phyloP scores from a whole-genome alignment of 2,329 filamentous ascomycete species.

The Bipolaris zeicola region DNA sequence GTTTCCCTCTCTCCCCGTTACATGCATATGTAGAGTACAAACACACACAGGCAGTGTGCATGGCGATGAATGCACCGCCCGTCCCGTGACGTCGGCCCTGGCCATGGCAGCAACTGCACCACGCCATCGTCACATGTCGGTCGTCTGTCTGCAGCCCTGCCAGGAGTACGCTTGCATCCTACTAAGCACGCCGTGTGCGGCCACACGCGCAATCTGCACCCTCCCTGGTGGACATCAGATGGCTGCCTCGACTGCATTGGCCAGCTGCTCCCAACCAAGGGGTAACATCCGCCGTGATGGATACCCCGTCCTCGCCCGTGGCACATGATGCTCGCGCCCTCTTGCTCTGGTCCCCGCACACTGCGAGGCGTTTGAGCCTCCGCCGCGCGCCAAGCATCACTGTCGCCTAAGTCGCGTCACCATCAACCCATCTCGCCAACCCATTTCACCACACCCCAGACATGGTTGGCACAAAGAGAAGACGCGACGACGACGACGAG shows the following conservation, averaged over 20 bases:
- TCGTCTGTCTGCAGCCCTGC: background rate
- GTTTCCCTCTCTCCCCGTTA: background rate
- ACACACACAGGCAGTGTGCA: no score
- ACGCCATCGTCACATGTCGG: background rate
- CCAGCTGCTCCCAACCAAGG: background rate
- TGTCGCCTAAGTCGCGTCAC: constrained; percentile 32
- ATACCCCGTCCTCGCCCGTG: background rate
- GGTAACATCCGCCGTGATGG: background rate
- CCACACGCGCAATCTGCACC: background rate
- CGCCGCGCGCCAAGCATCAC: constrained; percentile 17
- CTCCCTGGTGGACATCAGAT: background rate
- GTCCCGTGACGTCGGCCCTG: no score
- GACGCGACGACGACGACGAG: constrained; percentile 33
- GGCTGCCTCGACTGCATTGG: background rate
- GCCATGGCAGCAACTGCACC: no score
- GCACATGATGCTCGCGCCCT: background rate
- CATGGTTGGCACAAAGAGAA: constrained; percentile 43
- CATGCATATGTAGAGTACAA: background rate
- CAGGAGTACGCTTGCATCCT: no score
- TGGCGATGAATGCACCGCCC: no score
- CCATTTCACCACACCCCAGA: constrained; percentile 13
- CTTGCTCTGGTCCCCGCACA: background rate
- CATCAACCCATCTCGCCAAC: constrained; percentile 8
- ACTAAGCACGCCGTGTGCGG: no score
- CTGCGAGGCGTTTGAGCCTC: background rate